Base-by-base conservation (phyloP, 2,329 filamentous ascomycete species). In the Aspergillus fischeri region DNA sequence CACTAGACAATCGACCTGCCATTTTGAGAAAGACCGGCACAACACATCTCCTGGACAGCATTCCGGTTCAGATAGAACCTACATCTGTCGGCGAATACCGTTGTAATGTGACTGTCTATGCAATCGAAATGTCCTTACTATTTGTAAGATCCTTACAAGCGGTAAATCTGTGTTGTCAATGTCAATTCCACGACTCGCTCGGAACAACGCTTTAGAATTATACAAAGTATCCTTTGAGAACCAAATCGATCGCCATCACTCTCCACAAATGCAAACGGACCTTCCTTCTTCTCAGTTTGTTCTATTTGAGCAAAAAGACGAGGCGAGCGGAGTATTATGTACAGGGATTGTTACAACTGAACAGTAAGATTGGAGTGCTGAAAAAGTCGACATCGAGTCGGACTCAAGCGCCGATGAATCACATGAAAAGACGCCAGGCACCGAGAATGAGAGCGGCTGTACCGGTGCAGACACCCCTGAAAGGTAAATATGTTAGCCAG, bases 391-490 rank as follows among this genome's bases (percentile, higher is more conserved):
- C 4, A 44, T 4, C 21, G 41, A n/a, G 27, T 25, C 5, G 49
- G n/a, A 35, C 11, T 27, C 44, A 47, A 21, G 21, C 20, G 24
- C 20, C 10, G 17, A 38, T 45, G 51, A 11, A 32, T 70, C 62
- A 87, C 83, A 87, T 87, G 67, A 87, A 78, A 69, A 87, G 74
- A 67, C 84, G 80, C 84, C 84, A 87, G 65, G 85, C 84, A 85
- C 84, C 84, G 58, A 87, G 75, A 77, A 87, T 86, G 63, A 87
- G 75, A 60, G 85, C 84, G 50, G 84, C 84, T 32, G 84, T 86
- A 75, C 84, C 84, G 49, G 84, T 87, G 69, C 84, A 86, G 41
- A 87, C 84, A 72, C 84, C 84, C 80, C 81, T 83, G 58, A 47
- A 51, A 56, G 32, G 35, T 53, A 11, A 53, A 54, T 61, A 53